Evolutionary conservation across 805 yeast genomes (phyloP).

Genomic region (Pichia manshurica): DNA sequence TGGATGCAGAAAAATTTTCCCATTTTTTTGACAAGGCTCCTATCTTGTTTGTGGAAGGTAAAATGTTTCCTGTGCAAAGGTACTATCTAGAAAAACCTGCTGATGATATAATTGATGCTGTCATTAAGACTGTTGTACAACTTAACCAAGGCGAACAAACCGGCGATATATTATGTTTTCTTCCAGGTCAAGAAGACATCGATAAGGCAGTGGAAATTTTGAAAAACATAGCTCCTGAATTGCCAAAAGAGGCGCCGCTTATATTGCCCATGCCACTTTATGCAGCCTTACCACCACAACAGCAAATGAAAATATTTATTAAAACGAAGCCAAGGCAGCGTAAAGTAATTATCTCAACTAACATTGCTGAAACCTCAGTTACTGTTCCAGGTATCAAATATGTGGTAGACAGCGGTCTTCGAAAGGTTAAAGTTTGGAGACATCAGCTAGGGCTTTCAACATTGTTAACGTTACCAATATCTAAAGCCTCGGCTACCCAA

Average conservation of each 20-base stretch:
- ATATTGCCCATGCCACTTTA: conserved; percentile 79
- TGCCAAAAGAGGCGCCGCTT: conserved; percentile 71
- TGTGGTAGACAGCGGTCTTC: conserved; percentile 86
- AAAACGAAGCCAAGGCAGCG: conserved; percentile 60
- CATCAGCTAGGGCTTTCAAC: conserved; percentile 92
- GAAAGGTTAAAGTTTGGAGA: conserved; percentile 93
- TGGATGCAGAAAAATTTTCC: conserved; percentile 85
- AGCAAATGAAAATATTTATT: conserved; percentile 76
- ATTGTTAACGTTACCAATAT: conserved; percentile 82
- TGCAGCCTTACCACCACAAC: conserved; percentile 85
- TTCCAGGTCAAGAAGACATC: conserved; percentile 97
- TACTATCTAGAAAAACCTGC: conserved; percentile 56
- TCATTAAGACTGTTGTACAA: conserved; percentile 69
- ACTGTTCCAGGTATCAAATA: conserved; percentile 93
- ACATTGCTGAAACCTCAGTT: conserved; percentile 96
- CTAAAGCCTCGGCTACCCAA: conserved; percentile 92
- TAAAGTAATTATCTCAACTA: conserved; percentile 86
- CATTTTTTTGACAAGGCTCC: conserved; percentile 73
- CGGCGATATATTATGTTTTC: conserved; percentile 89
- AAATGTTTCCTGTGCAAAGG: conserved; percentile 77
- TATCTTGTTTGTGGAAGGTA: conserved; percentile 84
- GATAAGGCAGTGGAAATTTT: conserved; percentile 71
- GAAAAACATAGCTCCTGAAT: conserved; percentile 51
- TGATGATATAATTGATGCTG: conserved; percentile 80
- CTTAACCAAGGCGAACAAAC: conserved; percentile 70